Evolutionary conservation across 768 basidiomycete genomes (phyloP).

Genomic region (Lyophyllum shimeji): DNA sequence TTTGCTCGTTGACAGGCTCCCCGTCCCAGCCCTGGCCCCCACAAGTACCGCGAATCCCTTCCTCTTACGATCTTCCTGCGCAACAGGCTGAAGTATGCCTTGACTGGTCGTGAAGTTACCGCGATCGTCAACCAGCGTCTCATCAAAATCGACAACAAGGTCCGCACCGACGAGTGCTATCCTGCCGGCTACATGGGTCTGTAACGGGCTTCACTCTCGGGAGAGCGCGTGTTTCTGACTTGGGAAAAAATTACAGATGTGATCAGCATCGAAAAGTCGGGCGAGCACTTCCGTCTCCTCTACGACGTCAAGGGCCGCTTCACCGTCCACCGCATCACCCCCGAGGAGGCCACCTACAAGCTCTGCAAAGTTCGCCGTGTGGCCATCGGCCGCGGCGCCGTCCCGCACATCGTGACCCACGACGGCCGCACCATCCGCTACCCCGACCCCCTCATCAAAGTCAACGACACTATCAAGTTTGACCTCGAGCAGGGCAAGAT

Average conservation of each 20-base stretch:
- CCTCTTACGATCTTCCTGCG: constrained; percentile 97
- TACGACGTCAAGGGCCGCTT: constrained; percentile 99
- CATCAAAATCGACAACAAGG: constrained; percentile 98
- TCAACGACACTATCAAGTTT: constrained; percentile 97
- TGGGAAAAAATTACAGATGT: constrained; percentile 60
- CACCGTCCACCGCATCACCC: constrained; percentile 98
- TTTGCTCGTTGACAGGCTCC: constrained; percentile 61
- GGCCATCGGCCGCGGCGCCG: constrained; percentile 89
- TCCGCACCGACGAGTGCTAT: constrained; percentile 95
- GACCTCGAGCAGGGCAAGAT: constrained; percentile 96
- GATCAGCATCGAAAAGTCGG: constrained; percentile 95
- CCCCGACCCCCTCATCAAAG: constrained; percentile 92
- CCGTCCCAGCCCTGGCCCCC: constrained; percentile 96
- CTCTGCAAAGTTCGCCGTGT: constrained; percentile 93
- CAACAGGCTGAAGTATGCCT: constrained; percentile 98
- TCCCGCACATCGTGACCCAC: constrained; percentile 97
- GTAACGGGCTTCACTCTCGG: constrained; percentile 23
- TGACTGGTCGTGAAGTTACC: constrained; percentile 95
- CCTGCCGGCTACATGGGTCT: constrained; percentile 97
- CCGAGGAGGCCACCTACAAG: constrained; percentile 96
- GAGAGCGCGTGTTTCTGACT: neutral
- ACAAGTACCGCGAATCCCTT: constrained; percentile 98
- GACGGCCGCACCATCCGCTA: constrained; percentile 99
- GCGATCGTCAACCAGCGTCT: constrained; percentile 93
- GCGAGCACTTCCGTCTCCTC: constrained; percentile 98